Evolutionary conservation across 1,284 basidiomycete genomes (phyloP), one percentile per base, ranked within the genome.

Genomic region (Mycena sp.): DNA sequence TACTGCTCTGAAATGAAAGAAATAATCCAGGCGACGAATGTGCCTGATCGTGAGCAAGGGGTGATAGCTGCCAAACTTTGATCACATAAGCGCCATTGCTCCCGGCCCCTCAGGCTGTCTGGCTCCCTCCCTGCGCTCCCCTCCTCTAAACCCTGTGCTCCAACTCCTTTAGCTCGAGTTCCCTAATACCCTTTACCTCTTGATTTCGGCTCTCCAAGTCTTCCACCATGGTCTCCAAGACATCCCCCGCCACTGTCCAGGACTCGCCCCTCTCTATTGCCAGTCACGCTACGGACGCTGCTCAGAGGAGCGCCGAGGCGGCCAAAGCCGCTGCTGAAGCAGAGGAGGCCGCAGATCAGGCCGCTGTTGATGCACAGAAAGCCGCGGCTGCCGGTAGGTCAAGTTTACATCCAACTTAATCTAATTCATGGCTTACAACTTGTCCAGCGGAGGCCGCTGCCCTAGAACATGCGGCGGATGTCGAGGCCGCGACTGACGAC

Each of bases 371-470:
- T 21, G 37, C 45, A 21, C 52, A 54, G 59, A 53, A 61, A 45
- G 51, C 52, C 17, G 59, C 59, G 11, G 59, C 59, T 26, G 59
- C 19, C 7, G 52, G 59, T 61, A 14, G 21, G 59, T 49, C n/a
- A 3, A 25, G 17, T 16, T 43, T 44, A 35, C 14, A 35, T 35
- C 7, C 32, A 14, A 9, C 14, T 35, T 35, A 35, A 7, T 35
- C 9, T 7, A 7, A 35, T 7, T 35, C 32, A 9, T 35, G 32
- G 14, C 32, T 35, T 35, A 35, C 32, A 9, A 35, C 32, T 21
- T 2, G 11, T 14, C 11, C 19, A 62, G 53, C 46, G 46, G 60
- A 62, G 49, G 60, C 60, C 3, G 40, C 26, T 17, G 60, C 54
- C 4, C 41, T 57, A 1, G 41, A 37, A 17, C n/a, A 37, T 1